These are phyloP conservation scores for Oryza meridionalis DNA, from an alignment of 176 grass and related monocot species.

Conservation along the genomic window DNA sequence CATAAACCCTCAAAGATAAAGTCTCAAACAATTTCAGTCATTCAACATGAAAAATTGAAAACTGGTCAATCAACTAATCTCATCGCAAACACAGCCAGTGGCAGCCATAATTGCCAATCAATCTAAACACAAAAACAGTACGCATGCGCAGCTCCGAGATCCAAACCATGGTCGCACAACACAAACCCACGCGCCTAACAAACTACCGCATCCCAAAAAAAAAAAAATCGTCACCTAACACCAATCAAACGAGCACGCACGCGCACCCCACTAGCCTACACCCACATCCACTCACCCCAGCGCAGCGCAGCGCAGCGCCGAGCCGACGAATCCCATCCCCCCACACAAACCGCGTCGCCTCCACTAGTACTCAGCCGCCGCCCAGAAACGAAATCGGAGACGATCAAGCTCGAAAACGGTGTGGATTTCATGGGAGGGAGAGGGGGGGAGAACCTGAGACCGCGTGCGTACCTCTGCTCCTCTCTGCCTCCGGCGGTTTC, in stretches of 20 bases:
- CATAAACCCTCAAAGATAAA: background rate
- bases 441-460: background rate
- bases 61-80: background rate
- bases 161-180: background rate
- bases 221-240: conserved; percentile 4
- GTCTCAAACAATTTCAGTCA: background rate
- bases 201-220: background rate
- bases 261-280: background rate
- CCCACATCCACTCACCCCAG: background rate
- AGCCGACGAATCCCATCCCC: background rate
- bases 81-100: background rate
- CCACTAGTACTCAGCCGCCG: background rate
- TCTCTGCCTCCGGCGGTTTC: conserved; percentile 9
- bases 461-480: conserved; percentile 17
- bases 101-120: background rate
- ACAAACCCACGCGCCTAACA: background rate
- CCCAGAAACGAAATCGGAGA: background rate
- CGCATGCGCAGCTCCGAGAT: conserved; percentile 7
- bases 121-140: background rate
- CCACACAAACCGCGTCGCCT: background rate
- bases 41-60: background rate
- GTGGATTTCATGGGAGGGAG: background rate
- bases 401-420: background rate
- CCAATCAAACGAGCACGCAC: background rate
- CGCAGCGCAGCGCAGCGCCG: background rate